Evolutionary conservation across 1,284 basidiomycete species (phyloP), one percentile per base, ranked within the genome.

Genomic region (Moesziomyces sp.): DNA sequence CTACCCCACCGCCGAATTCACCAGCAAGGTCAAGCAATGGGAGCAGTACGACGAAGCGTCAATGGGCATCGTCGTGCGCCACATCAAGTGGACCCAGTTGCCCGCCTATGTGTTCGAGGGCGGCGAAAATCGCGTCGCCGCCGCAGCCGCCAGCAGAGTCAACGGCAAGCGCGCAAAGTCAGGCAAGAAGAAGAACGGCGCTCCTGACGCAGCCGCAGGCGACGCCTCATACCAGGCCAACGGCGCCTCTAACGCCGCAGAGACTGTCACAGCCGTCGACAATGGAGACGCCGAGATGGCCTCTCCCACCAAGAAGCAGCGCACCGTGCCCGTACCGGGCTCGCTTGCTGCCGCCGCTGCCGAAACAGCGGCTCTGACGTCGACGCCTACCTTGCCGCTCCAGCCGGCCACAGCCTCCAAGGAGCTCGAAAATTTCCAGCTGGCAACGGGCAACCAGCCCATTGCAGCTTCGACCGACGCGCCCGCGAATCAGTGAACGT

Each of bases 1-100:
- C 63, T 98, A 95, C 86, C 95, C 97, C 3, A 97, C 94, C 6
- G 92, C 91, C 43, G 93, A 97, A 81, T 99, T 99, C 84, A 93
- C 91, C n/a, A 92, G 94, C 80, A 88, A 93, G 59, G 94, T 96
- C 80, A 97, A 96, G 85, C 87, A 90, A 86, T 99, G 97, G 95
- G 96, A 98, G 80, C 92, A 92, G 84, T 99, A 92, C 80, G 93
- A 97, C 68, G 92, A 94, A 79, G 87, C 90, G 19, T 90, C 90
- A 51, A 99, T 99, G 96, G 93, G 94, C 24, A 93, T 99, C 68
- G 89, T 93, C 49, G 91, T 99, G 21, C 90, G 94, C 54, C 92
- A 98, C 84, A 94, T 97, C 80, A 97, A 91, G 87, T 91, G 90
- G 94, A 95, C 90, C 52, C 86, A 87, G 10, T 86, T 94, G 55